These are phyloP conservation scores for Hemileccinum rubropunctum DNA, from an alignment of 768 basidiomycete species.

Conservation along the genomic window DNA sequence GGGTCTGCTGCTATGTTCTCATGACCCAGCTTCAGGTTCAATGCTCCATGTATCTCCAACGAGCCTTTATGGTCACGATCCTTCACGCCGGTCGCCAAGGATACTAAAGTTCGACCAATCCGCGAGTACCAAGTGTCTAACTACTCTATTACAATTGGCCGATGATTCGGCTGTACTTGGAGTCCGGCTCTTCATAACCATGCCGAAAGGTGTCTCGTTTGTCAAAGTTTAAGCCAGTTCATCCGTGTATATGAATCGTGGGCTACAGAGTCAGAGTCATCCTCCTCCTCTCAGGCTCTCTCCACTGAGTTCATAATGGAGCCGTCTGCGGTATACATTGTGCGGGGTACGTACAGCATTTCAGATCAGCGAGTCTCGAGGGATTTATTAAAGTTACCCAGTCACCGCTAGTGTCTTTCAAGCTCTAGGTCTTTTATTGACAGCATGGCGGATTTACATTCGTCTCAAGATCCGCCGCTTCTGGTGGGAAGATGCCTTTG, in stretches of 20 bases:
- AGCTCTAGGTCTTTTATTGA: conserved; percentile 12
- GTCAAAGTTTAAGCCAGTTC: background rate
- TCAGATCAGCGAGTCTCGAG: background rate
- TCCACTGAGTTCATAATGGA: background rate
- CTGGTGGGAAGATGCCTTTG: conserved; percentile 23
- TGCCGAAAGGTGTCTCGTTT: background rate
- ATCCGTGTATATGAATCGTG: background rate
- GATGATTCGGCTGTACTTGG: background rate
- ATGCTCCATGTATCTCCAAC: too few relatives aligned
- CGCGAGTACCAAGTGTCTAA: too few relatives aligned
- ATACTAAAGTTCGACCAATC: background rate
- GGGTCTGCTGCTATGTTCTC: too few relatives aligned
- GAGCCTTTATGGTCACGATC: too few relatives aligned
- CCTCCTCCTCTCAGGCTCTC: background rate
- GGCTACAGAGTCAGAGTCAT: background rate
- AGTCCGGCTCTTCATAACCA: background rate
- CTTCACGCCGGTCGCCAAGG: background rate
- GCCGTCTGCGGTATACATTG: background rate
- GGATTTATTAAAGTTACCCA: background rate
- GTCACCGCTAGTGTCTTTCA: conserved; percentile 12
- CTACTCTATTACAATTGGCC: background rate
- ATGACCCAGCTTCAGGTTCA: too few relatives aligned
- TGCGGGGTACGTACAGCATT: conserved; percentile 4
- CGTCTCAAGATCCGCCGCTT: conserved; percentile 15
- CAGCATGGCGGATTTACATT: conserved; percentile 18